Percentiles rank a stretch among this genome's conserved stretches.
Conservation (phyloP, 2,329 filamentous ascomycete genomes). For the Cyphellophora attinorum region DNA sequence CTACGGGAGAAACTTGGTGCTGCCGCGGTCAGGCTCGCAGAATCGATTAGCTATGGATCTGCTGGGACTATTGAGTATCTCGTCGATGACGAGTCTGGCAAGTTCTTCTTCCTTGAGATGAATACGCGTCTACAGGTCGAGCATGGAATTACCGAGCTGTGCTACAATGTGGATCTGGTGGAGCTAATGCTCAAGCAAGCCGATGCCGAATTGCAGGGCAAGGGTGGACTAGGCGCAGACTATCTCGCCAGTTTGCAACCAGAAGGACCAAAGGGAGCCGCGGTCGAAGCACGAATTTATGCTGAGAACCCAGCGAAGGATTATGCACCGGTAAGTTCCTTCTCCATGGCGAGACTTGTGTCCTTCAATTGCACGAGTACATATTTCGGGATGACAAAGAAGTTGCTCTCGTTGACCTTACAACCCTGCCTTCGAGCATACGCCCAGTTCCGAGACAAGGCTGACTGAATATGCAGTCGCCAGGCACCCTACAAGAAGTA, state of each 20-base stretch:
- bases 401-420: too few relatives aligned
- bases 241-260: conserved; percentile 35
- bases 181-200: conserved; percentile 48
- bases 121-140: conserved; percentile 51
- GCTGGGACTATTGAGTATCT: conserved; percentile 88
- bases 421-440: too few relatives aligned
- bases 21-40: conserved; percentile 59
- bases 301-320: conserved; percentile 50
- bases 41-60: conserved; percentile 59
- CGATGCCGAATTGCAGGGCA: conserved; percentile 38
- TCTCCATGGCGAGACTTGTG: too few relatives aligned
- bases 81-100: conserved; percentile 69
- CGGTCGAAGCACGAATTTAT: conserved; percentile 47
- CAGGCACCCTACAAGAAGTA: conserved; percentile 50
- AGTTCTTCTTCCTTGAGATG: conserved; percentile 62
- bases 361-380: too few relatives aligned
- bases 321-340: too few relatives aligned
- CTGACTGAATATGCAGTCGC: too few relatives aligned
- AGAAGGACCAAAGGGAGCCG: conserved; percentile 33
- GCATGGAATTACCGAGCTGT: conserved; percentile 49
- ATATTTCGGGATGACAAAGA: too few relatives aligned
- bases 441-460: too few relatives aligned
- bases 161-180: conserved; percentile 45
- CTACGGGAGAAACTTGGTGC: conserved; percentile 55
- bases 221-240: conserved; percentile 32